phyloP scores from a whole-genome alignment of 441 rosid genomes.

The California macrophylla region DNA sequence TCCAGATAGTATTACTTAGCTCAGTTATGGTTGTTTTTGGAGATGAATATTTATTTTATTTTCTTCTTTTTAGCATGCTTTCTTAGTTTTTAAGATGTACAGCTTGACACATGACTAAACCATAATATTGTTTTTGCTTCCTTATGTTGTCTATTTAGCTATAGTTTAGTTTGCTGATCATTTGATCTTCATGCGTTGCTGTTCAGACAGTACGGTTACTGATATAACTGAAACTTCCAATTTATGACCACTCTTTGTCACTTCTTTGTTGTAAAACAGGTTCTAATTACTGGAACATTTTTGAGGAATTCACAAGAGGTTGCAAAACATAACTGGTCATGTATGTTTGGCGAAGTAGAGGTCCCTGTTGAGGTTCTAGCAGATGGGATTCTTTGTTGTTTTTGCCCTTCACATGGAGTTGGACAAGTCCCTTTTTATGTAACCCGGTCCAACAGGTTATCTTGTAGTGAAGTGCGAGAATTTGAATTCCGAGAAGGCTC shows the following conservation, averaged over 20 bases:
- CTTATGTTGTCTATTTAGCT: background rate
- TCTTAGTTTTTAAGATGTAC: constrained; percentile 1
- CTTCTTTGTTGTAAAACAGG: constrained; percentile 31
- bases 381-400: constrained; percentile 68
- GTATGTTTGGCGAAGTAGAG: constrained; percentile 95
- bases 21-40: no score
- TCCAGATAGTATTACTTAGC: background rate
- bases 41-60: no score
- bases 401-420: constrained; percentile 50
- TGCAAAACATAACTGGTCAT: constrained; percentile 53
- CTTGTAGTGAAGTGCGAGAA: constrained; percentile 95
- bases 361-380: constrained; percentile 73
- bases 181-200: background rate
- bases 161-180: background rate
- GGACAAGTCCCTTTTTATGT: constrained; percentile 85
- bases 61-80: background rate
- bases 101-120: background rate
- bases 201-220: background rate
- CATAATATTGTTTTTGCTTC: background rate
- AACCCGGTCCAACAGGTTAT: constrained; percentile 79
- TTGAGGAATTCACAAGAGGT: constrained; percentile 46
- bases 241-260: background rate
- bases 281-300: constrained; percentile 62
- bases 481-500: constrained; percentile 49
- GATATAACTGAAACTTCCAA: background rate